phyloP scores from a whole-genome alignment of 2,329 filamentous ascomycete species.

The Ascochyta viciae-villosae region DNA sequence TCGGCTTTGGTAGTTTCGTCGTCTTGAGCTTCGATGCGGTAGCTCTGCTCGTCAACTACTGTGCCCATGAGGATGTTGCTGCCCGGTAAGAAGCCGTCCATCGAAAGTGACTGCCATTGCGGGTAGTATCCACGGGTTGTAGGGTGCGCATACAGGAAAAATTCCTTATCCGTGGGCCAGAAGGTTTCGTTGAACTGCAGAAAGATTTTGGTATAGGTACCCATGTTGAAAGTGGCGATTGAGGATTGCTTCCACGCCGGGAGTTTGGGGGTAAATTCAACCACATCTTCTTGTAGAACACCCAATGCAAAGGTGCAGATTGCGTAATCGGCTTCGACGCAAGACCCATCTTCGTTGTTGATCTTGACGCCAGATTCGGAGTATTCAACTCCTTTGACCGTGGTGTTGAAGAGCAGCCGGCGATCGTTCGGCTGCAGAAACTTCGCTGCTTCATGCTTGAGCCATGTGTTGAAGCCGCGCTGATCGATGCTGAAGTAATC shows the following conservation, averaged over 20 bases:
- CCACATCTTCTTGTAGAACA: conserved; percentile 68
- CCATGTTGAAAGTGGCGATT: conserved; percentile 71
- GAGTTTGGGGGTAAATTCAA: conserved; percentile 65
- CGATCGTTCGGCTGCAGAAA: conserved; percentile 65
- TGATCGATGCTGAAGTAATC: conserved; percentile 69
- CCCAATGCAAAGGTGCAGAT: conserved; percentile 73
- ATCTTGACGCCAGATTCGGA: conserved; percentile 61
- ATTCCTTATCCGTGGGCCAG: conserved; percentile 65
- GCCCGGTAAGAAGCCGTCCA: conserved; percentile 64
- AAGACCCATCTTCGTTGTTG: conserved; percentile 61
- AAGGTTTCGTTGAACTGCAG: conserved; percentile 72
- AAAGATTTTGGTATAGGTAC: conserved; percentile 77
- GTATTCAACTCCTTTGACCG: conserved; percentile 64
- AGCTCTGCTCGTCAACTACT: conserved; percentile 63
- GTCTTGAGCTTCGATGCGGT: conserved; percentile 65
- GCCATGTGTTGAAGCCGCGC: conserved; percentile 66
- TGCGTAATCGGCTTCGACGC: conserved; percentile 66
- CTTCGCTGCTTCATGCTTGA: conserved; percentile 63
- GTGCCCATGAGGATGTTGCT: conserved; percentile 73
- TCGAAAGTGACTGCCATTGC: conserved; percentile 69
- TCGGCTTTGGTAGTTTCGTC: conserved; percentile 65
- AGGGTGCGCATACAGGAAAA: conserved; percentile 61
- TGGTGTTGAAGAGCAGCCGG: conserved; percentile 65
- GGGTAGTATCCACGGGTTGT: conserved; percentile 62
- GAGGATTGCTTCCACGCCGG: conserved; percentile 70